A percentile compares a stretch with the other conserved stretches of the same genome.
These are phyloP conservation scores for Dactylellina haptotyla DNA, from an alignment of 2,329 filamentous ascomycete genomes.

Conservation along the genomic window DNA sequence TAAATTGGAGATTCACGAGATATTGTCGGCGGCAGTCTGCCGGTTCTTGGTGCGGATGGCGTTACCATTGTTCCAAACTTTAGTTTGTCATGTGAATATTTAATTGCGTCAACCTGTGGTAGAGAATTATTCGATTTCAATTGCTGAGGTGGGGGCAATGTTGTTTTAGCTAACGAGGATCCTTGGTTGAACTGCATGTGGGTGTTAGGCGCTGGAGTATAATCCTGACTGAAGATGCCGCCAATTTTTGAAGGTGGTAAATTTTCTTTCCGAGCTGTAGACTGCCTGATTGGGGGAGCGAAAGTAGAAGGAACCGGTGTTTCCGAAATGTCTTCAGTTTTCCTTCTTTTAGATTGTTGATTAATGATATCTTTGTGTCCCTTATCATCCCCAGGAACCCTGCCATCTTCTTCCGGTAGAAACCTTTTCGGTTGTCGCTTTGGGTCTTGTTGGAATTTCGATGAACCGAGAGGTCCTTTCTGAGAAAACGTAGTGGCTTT, in stretches of 20 bases:
- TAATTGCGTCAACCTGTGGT: constrained; percentile 58
- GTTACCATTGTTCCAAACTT: constrained; percentile 55
- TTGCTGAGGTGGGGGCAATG: constrained; percentile 40
- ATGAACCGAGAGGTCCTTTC: constrained; percentile 1
- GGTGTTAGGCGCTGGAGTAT: constrained; percentile 26
- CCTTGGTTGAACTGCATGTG: constrained; percentile 19
- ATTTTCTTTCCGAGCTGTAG: constrained; percentile 67
- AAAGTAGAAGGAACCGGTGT: constrained; percentile 75
- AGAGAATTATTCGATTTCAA: constrained; percentile 56
- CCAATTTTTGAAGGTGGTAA: constrained; percentile 57
- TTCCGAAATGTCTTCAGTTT: constrained; percentile 74
- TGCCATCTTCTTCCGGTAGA: constrained; percentile 54
- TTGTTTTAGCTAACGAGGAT: constrained; percentile 30
- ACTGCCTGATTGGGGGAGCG: constrained; percentile 85
- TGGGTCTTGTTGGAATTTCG: constrained; percentile 36
- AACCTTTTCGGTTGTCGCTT: constrained; percentile 56
- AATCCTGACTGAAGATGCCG: constrained; percentile 51
- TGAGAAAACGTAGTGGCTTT: constrained; percentile 28
- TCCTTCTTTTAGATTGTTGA: constrained; percentile 79
- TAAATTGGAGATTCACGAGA: constrained; percentile 75
- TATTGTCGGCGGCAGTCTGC: constrained; percentile 52
- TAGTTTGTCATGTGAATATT: constrained; percentile 58
- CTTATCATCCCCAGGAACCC: constrained; percentile 8
- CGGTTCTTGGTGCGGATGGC: constrained; percentile 39
- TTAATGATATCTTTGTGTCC: constrained; percentile 70